A percentile compares a stretch with the other conserved stretches of the same genome.
Evolutionary conservation across 257 asterid genomes (phyloP).

Genomic region (Solanum arcanum): DNA sequence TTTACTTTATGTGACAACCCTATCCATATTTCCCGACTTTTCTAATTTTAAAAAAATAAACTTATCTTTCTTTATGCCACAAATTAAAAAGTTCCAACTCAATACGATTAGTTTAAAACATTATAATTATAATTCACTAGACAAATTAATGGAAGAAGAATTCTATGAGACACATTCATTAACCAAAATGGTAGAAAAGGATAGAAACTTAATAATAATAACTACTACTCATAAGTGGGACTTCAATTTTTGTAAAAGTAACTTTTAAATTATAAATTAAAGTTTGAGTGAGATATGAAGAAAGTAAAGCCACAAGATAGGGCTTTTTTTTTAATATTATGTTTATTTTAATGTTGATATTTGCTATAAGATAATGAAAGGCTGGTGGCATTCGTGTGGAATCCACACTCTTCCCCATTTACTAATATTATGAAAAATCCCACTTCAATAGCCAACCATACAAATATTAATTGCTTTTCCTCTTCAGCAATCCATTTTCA

Average conservation of each 20-base stretch:
- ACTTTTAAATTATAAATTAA: not conserved
- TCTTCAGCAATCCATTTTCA: conserved; percentile 38
- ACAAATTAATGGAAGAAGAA: not conserved
- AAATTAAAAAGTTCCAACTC: not conserved
- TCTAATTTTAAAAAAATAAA: not conserved
- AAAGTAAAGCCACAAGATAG: not conserved
- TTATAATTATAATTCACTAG: not conserved
- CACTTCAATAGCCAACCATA: not conserved
- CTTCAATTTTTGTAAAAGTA: not conserved
- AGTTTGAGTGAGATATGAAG: not conserved
- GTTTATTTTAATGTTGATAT: not conserved
- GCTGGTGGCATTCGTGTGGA: conserved; percentile 52
- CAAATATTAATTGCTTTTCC: conserved; percentile 17
- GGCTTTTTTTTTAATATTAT: not conserved
- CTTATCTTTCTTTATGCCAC: not conserved
- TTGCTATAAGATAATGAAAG: not conserved
- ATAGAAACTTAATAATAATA: not conserved
- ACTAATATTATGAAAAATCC: conserved; percentile 14
- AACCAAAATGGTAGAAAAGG: not conserved
- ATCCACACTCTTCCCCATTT: conserved; percentile 31
- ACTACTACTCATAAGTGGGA: not conserved
- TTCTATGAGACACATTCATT: not conserved
- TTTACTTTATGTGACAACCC: not conserved
- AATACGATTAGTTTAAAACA: not conserved
- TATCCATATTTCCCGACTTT: not conserved